Conservation (phyloP, 2,329 filamentous ascomycete genomes). For the Claviceps cyperi region DNA sequence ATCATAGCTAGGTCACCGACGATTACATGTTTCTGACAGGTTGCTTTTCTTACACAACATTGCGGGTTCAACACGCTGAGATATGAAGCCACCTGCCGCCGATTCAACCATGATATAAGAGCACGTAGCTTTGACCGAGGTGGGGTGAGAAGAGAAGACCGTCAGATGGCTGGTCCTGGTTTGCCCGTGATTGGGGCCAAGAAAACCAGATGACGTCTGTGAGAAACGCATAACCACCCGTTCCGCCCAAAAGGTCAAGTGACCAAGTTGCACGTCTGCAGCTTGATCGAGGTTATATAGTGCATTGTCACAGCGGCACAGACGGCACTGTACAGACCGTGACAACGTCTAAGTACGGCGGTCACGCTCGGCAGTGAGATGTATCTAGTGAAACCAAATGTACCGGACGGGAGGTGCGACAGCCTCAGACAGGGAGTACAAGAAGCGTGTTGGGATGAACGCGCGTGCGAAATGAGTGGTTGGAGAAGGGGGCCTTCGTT, state of each 20-base stretch:
- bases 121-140: neutral
- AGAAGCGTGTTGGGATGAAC: neutral
- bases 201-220: neutral
- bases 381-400: conserved; percentile 1
- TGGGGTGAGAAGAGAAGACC: neutral
- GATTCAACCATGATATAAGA: neutral
- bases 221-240: too few relatives aligned
- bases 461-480: neutral
- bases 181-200: neutral
- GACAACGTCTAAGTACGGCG: neutral
- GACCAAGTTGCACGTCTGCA: too few relatives aligned
- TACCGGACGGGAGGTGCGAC: neutral
- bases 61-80: neutral
- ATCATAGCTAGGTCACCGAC: neutral
- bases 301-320: too few relatives aligned
- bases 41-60: neutral
- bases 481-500: neutral
- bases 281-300: too few relatives aligned
- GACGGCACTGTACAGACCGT: too few relatives aligned
- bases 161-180: neutral
- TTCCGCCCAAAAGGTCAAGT: too few relatives aligned
- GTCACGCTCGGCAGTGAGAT: neutral
- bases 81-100: neutral
- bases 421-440: neutral
- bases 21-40: neutral